phyloP scores from a whole-genome alignment of 1,284 basidiomycete species.

The Cutaneotrichosporon cavernicola region DNA sequence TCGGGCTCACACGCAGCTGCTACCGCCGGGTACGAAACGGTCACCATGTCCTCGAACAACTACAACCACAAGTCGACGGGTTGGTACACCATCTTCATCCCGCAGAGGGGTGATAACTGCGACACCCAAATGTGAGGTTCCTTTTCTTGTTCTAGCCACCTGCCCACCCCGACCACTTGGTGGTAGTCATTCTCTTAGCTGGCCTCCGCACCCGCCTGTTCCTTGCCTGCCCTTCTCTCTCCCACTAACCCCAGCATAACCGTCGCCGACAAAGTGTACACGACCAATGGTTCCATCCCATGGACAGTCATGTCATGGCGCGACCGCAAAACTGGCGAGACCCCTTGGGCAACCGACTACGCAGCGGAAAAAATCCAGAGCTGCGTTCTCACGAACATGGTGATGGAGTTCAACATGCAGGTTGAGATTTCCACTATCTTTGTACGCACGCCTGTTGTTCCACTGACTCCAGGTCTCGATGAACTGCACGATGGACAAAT shows the following conservation, averaged over 20 bases:
- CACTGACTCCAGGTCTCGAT: neutral
- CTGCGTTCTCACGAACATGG: neutral
- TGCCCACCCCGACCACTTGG: neutral
- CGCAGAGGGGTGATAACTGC: neutral
- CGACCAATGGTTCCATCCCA: neutral
- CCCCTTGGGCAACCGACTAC: neutral
- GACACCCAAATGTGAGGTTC: neutral
- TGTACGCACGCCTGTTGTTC: neutral
- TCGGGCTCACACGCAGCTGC: neutral
- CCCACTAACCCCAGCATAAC: neutral
- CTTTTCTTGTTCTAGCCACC: neutral
- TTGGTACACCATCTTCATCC: neutral
- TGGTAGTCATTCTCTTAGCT: neutral
- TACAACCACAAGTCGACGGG: neutral
- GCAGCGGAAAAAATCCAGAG: neutral
- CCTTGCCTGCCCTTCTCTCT: neutral
- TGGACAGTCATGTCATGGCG: neutral
- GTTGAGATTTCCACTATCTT: neutral
- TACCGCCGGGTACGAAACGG: neutral
- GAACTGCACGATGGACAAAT: neutral
- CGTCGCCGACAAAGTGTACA: conserved; percentile 3
- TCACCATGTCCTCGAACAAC: neutral
- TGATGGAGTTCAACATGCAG: conserved; percentile 4
- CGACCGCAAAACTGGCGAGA: neutral
- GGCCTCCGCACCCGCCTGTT: neutral